Evolutionary conservation across 192 early-diverging fungal species (phyloP), one percentile per base, ranked within the genome.

Genomic region (Backusella sp.): DNA sequence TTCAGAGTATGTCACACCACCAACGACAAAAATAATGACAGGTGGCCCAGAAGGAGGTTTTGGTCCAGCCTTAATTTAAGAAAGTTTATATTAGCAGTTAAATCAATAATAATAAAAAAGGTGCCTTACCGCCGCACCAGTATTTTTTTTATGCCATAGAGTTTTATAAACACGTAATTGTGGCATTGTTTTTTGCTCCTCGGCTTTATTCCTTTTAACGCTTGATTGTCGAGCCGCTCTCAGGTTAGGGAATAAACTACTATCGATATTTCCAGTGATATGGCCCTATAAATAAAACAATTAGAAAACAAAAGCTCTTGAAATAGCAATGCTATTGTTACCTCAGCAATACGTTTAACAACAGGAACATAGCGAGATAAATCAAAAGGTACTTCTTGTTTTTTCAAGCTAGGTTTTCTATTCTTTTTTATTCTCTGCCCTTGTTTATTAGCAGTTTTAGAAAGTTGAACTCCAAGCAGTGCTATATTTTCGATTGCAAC

Each of bases 1-100:
- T 79, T 96, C 95, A 36, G 94, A 91, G 39, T 89, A 93, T 23
- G 92, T 90, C 39, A 93, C 80, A 26, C 95, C 95, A 42, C 95
- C 95, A 35, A 93, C 87, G 56, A 96, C 83, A 73, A 96, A 96
- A 7, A 96, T 79, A 66, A 95, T 87, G 19, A 94, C 90, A 76
- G 39, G 89, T 35, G 72, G 72, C 1, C 72, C 52, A 21, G 52
- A 66, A 53, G 72, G 79, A 72, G 68, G 86, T 72, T 83, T 85
- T 2, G 82, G 41, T 4, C 77, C 84, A 36, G 75, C 69, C 32
- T 77, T 35, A 32, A 52, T 78, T 69, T 21, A 49, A 23, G 14
- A 4, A 68, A 79, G 79, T 88, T 15, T 7, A 69, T 30, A 35
- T 77, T 28, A 71, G 52, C 44, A 12, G 23, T 76, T 76, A 67